Percentiles rank a stretch among this genome's conserved stretches.
These are phyloP conservation scores for Tuber microsphaerosporum DNA, from an alignment of 495 filamentous ascomycete species.

Conservation along the genomic window DNA sequence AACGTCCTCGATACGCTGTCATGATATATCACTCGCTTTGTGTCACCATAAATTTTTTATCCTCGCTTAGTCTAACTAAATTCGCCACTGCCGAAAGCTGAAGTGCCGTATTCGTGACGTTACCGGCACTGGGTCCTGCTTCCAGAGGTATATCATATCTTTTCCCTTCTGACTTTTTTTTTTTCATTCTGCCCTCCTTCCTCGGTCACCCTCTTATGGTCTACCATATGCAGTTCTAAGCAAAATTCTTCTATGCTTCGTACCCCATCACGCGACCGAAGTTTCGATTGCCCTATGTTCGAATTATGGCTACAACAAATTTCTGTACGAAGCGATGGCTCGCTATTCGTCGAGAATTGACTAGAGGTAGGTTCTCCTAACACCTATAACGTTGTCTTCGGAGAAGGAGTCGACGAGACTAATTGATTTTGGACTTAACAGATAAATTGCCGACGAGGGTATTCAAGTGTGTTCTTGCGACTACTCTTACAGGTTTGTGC, in stretches of 20 bases:
- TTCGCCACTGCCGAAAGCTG: too few species aligned
- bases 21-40: too few species aligned
- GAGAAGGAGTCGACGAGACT: neutral
- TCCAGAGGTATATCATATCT: neutral
- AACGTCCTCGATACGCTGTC: too few species aligned
- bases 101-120: too few species aligned
- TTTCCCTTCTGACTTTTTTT: neutral
- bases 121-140: neutral
- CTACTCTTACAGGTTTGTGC: constrained; percentile 42
- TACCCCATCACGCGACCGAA: neutral
- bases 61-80: too few species aligned
- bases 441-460: constrained; percentile 44
- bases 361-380: constrained; percentile 22
- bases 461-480: constrained; percentile 48
- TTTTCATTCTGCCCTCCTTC: neutral
- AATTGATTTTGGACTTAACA: neutral
- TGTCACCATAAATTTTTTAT: too few species aligned
- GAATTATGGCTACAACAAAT: neutral
- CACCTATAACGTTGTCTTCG: neutral
- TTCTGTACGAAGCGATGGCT: constrained; percentile 14
- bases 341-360: constrained; percentile 21
- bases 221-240: neutral
- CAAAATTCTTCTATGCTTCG: neutral
- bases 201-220: neutral
- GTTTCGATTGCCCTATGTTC: neutral